A percentile compares a stretch with the other conserved stretches of the same genome.
Conservation (phyloP, 768 basidiomycete genomes). For the Suillus subalutaceus region DNA sequence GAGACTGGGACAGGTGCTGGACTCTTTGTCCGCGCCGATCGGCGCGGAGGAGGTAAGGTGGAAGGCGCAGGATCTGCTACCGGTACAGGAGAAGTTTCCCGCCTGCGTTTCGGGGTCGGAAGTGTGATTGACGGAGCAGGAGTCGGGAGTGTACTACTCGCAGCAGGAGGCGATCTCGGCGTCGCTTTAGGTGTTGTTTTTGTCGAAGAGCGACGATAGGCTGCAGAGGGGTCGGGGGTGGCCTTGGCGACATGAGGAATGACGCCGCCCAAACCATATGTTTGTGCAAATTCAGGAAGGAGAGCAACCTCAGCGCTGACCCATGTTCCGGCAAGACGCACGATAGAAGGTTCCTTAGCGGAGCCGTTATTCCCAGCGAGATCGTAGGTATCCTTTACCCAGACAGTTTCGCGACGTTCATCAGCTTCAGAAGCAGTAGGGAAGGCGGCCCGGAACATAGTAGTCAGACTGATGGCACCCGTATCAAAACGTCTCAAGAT, state of each 20-base stretch:
- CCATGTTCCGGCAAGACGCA: constrained; percentile 91
- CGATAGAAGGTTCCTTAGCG: constrained; percentile 55
- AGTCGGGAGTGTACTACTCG: constrained; percentile 33
- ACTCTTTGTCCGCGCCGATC: constrained; percentile 46
- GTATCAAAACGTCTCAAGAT: constrained; percentile 94
- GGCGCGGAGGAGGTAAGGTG: constrained; percentile 43
- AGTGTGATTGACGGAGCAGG: constrained; percentile 41
- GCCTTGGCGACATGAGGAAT: constrained; percentile 71
- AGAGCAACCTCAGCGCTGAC: constrained; percentile 67
- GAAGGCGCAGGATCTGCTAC: constrained; percentile 19
- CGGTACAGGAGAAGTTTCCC: constrained; percentile 54
- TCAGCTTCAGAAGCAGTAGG: constrained; percentile 76
- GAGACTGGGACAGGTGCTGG: constrained; percentile 35
- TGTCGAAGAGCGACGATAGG: constrained; percentile 72
- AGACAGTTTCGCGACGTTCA: constrained; percentile 79
- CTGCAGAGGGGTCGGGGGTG: constrained; percentile 72
- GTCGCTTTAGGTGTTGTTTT: constrained; percentile 37
- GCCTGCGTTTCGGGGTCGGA: constrained; percentile 64
- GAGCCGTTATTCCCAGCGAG: constrained; percentile 77
- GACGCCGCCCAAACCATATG: constrained; percentile 64
- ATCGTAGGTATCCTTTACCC: constrained; percentile 83
- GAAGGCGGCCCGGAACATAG: constrained; percentile 96
- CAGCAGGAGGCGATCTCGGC: constrained; percentile 31
- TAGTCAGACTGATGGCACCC: constrained; percentile 87
- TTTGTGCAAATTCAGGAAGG: constrained; percentile 55